Conservation (phyloP, 768 basidiomycete genomes). For the Suillus lakei region DNA sequence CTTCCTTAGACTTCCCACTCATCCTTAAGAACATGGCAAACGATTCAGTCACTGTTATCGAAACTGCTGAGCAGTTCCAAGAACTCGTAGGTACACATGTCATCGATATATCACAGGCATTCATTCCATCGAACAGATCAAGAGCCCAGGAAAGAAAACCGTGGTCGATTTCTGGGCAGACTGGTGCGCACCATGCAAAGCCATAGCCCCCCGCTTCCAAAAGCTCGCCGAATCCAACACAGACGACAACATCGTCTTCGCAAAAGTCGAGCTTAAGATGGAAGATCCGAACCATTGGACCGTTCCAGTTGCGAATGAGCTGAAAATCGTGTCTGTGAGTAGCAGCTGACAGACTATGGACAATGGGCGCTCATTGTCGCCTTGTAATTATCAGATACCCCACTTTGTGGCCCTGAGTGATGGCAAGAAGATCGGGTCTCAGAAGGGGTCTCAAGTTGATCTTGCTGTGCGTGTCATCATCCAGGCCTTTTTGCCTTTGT, state of each 20-base stretch:
- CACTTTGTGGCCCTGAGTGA: conserved; percentile 18
- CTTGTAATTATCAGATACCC: conserved; percentile 23
- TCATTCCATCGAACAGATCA: neutral
- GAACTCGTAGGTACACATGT: conserved; percentile 26
- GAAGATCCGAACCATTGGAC: conserved; percentile 35
- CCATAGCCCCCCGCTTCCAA: conserved; percentile 9
- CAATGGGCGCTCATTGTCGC: neutral
- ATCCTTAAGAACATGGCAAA: neutral
- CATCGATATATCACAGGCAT: neutral
- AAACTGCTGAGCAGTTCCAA: conserved; percentile 14
- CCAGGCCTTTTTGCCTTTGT: neutral
- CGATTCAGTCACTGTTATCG: neutral
- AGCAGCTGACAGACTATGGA: neutral
- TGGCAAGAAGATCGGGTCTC: neutral
- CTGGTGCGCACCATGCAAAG: conserved; percentile 7
- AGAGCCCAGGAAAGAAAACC: neutral
- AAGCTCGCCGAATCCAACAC: neutral
- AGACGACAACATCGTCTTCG: conserved; percentile 51
- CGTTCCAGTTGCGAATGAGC: conserved; percentile 47
- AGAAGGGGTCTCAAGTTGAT: conserved; percentile 1
- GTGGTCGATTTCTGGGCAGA: conserved; percentile 8
- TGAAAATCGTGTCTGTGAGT: conserved; percentile 59
- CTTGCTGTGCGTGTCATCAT: neutral
- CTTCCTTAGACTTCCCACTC: neutral
- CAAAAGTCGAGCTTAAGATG: conserved; percentile 73